Evolutionary conservation across 2,329 filamentous ascomycete genomes (phyloP), one percentile per base, ranked within the genome.

Genomic region (Pseudocercospora musae): DNA sequence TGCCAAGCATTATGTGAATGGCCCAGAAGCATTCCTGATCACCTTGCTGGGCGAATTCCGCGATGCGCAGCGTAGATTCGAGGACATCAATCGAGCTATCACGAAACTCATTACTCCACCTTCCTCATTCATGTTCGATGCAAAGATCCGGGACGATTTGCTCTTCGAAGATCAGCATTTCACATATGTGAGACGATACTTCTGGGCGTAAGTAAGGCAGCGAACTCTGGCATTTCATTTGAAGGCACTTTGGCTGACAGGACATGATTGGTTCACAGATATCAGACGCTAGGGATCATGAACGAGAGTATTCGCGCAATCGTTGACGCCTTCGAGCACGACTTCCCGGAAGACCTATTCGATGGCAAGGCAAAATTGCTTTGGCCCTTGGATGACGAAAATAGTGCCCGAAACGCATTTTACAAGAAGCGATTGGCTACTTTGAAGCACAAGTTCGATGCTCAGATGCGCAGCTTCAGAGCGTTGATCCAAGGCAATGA

Each of bases 171-270:
- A 87, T 69, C 78, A 80, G 58, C 74, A 84, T 59, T 87, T 86
- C 68, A 87, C 85, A 1, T 87, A 85, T 74, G 85, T 84, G n/a
- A 78, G 84, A 0, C 79, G 85, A 13, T 87, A 87, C 68, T 87
- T 87, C 69, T 87, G 85, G 81, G 84, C 84, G 0, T 86, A 40
- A 40, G 37, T 37, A 4, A n/a, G 33, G 33, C 33, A 15, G 33
- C 13, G 33, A 37, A 6, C 15, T n/a, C 33, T 5, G 13, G n/a
- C 13, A 37, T n/a, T 15, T 37, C 4, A n/a, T 37, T n/a, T n/a
- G 8, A 37, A n/a, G 11, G 33, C 33, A 4, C 8, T 3, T 13
- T 33, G n/a, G 37, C 37, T 40, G 15, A 40, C 37, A 40, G 2
- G 15, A 40, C 15, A n/a, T 18, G 31, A 13, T 18, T 8, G 15